Conservation (phyloP, 352 stramenopile genomes). For the Globisporangium takayamanum region DNA sequence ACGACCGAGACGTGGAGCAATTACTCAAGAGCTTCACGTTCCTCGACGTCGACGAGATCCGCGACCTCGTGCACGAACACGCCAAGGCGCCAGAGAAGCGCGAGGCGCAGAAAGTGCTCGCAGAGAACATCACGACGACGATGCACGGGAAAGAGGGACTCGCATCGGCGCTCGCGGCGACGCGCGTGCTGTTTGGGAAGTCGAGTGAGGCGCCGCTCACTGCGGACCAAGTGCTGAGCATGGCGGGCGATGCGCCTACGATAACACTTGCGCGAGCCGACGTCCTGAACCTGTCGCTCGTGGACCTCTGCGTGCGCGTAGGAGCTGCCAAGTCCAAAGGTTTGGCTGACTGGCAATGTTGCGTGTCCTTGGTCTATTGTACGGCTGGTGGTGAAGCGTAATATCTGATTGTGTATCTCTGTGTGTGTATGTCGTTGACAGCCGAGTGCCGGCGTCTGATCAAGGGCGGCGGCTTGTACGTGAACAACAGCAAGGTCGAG, state of each 20-base stretch:
- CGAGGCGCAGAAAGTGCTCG: conserved; percentile 57
- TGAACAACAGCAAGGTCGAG: conserved; percentile 87
- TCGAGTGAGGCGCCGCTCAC: conserved; percentile 34
- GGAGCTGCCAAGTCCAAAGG: conserved; percentile 90
- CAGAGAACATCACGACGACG: conserved; percentile 85
- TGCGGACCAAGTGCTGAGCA: conserved; percentile 55
- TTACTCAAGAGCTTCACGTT: conserved; percentile 99
- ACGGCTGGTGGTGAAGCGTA: neutral
- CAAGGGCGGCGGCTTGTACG: conserved; percentile 91
- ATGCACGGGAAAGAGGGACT: conserved; percentile 91
- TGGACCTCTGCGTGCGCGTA: conserved; percentile 89
- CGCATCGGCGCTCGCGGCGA: conserved; percentile 47
- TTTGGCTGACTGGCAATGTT: neutral
- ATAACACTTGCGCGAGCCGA: conserved; percentile 32
- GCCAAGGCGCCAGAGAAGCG: conserved; percentile 75
- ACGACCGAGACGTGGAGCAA: conserved; percentile 91
- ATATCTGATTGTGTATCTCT: neutral
- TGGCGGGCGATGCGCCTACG: conserved; percentile 62
- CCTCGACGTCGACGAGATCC: conserved; percentile 90
- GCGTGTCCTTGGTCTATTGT: neutral
- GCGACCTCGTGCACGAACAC: conserved; percentile 78
- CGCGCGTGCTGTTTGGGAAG: conserved; percentile 67
- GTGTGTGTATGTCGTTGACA: conserved; percentile 12
- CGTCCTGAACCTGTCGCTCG: conserved; percentile 68
- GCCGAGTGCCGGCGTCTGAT: conserved; percentile 95